phyloP scores from a whole-genome alignment of 495 filamentous ascomycete species.

The Aspergillus sparsus region DNA sequence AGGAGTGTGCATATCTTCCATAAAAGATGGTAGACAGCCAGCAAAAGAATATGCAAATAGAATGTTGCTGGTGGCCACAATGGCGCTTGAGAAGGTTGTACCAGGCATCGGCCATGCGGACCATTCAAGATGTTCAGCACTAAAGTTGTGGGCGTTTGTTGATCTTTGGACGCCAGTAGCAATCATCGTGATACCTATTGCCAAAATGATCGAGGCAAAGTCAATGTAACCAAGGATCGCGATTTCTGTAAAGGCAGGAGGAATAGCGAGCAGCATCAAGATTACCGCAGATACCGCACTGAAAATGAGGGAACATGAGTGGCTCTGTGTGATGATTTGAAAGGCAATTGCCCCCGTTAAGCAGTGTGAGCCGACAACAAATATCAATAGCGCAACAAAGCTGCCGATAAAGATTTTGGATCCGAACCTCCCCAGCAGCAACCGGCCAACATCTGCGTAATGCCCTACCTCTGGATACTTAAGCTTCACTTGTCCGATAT shows the following conservation, averaged over 20 bases:
- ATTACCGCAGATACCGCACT: slow-evolving; percentile 61
- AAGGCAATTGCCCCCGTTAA: slow-evolving; percentile 70
- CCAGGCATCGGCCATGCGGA: slow-evolving; percentile 37
- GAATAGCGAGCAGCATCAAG: slow-evolving; percentile 60
- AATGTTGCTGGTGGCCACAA: slow-evolving; percentile 68
- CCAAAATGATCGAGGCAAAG: slow-evolving; percentile 62
- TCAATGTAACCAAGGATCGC: slow-evolving; percentile 63
- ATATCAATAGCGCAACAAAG: slow-evolving; percentile 61
- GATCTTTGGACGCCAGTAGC: slow-evolving; percentile 52
- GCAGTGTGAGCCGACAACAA: slow-evolving; percentile 70
- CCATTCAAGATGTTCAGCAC: slow-evolving; percentile 30
- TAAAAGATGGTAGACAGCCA: slow-evolving; percentile 69
- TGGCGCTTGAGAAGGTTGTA: slow-evolving; percentile 35
- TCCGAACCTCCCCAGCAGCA: slow-evolving; percentile 62
- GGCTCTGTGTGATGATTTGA: slow-evolving; percentile 58
- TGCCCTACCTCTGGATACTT: slow-evolving; percentile 62
- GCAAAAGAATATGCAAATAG: slow-evolving; percentile 65
- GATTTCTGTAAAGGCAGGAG: slow-evolving; percentile 51
- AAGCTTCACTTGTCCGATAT: slow-evolving; percentile 69
- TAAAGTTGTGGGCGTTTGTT: slow-evolving; percentile 32
- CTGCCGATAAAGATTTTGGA: slow-evolving; percentile 61
- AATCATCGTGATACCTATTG: slow-evolving; percentile 69
- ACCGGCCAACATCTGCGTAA: slow-evolving; percentile 63
- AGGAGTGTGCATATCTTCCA: slow-evolving; percentile 72
- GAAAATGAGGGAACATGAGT: slow-evolving; percentile 62